Conservation (phyloP, 139 green algal species). For the Micractinium sp. region DNA sequence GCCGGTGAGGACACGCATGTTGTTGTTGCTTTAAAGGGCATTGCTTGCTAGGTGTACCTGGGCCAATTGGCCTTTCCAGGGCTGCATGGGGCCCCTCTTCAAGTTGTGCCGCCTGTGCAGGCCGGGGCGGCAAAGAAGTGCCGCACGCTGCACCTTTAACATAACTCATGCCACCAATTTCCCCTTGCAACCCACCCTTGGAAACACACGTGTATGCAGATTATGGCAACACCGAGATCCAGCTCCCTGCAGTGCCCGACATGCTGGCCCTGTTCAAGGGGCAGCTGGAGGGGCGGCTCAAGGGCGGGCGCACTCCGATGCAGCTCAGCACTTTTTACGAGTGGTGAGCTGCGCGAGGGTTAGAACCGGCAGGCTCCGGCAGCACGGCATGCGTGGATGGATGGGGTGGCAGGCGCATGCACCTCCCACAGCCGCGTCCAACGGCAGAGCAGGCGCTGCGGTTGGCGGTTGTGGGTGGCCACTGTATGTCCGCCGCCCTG, state of each 20-base stretch:
- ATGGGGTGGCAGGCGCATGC: neutral
- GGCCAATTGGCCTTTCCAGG: too few relatives aligned
- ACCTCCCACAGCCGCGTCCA: too few relatives aligned
- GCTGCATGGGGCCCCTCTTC: too few relatives aligned
- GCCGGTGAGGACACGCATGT: neutral
- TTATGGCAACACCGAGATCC: conserved; percentile 20
- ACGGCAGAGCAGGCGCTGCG: too few relatives aligned
- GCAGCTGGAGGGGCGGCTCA: neutral
- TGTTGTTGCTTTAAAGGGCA: too few relatives aligned
- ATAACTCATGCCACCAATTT: neutral
- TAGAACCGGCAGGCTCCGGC: neutral
- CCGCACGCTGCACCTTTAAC: neutral
- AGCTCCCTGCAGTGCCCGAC: neutral
- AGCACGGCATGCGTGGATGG: neutral
- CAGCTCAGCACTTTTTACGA: neutral
- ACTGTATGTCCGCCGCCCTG: too few relatives aligned
- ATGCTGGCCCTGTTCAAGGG: neutral
- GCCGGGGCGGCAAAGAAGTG: too few relatives aligned
- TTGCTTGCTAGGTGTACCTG: too few relatives aligned
- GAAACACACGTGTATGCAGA: too few relatives aligned
- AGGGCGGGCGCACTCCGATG: neutral
- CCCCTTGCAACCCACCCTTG: conserved; percentile 5
- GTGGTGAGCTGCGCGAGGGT: neutral
- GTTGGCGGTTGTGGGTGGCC: too few relatives aligned
- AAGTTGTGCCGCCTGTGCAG: too few relatives aligned